These are phyloP conservation scores for Penicillium pulvis DNA, from an alignment of 495 filamentous ascomycete species.

Conservation along the genomic window DNA sequence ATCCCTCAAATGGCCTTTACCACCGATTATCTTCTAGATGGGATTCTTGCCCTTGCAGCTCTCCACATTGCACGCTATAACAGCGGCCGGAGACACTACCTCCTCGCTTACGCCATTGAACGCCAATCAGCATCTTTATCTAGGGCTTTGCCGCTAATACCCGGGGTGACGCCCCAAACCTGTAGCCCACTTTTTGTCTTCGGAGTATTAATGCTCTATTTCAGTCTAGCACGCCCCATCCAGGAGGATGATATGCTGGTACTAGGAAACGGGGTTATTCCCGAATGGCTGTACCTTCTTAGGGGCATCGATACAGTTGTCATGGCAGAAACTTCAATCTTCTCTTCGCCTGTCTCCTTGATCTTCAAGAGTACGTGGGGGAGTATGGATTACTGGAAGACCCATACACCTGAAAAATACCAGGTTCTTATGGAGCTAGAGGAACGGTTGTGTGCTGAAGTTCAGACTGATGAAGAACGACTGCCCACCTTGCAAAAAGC, in stretches of 20 bases:
- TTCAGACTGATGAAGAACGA: background rate
- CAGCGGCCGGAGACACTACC: background rate
- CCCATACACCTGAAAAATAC: conserved; percentile 6
- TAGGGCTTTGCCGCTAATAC: background rate
- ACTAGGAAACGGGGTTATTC: background rate
- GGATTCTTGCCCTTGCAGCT: conserved; percentile 27
- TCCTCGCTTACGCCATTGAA: conserved; percentile 1
- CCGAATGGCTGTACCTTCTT: conserved; percentile 3
- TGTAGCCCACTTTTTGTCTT: conserved; percentile 2
- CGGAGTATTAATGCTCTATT: conserved; percentile 5
- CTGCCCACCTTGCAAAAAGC: background rate
- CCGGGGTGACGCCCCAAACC: background rate
- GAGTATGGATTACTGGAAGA: conserved; percentile 5
- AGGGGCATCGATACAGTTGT: conserved; percentile 9
- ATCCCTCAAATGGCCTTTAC: conserved; percentile 29
- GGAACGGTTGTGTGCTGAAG: background rate
- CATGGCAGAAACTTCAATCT: background rate
- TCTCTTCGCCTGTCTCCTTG: conserved; percentile 5
- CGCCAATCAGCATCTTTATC: conserved; percentile 2
- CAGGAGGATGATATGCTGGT: background rate
- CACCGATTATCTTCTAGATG: conserved; percentile 10
- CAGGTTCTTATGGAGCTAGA: conserved; percentile 3
- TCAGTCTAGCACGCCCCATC: conserved; percentile 2
- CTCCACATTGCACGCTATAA: conserved; percentile 7
- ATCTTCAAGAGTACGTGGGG: conserved; percentile 9